A percentile compares a stretch with the other conserved stretches of the same genome.
Conservation (phyloP, 2,329 filamentous ascomycete genomes). For the Monosporascus ibericus region DNA sequence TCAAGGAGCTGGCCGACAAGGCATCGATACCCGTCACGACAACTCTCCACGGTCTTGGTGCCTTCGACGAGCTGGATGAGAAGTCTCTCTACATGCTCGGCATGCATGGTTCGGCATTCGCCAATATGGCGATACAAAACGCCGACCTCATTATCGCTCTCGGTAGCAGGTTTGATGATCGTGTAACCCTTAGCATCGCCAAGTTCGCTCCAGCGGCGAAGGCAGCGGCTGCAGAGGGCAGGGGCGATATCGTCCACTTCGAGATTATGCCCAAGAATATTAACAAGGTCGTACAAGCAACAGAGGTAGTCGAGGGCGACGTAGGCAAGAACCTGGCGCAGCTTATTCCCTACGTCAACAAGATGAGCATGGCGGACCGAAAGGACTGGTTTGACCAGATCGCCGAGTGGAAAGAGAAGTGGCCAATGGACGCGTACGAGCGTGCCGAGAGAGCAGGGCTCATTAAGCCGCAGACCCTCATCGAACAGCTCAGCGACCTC, state of each 20-base stretch:
- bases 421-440: conserved; percentile 80
- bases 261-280: conserved; percentile 99
- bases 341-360: conserved; percentile 67
- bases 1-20: conserved; percentile 87
- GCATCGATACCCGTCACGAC: conserved; percentile 90
- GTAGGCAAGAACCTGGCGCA: conserved; percentile 71
- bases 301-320: conserved; percentile 91
- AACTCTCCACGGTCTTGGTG: conserved; percentile 88
- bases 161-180: conserved; percentile 91
- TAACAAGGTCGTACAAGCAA: conserved; percentile 98
- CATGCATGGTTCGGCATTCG: conserved; percentile 96
- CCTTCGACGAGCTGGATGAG: conserved; percentile 85
- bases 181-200: conserved; percentile 73
- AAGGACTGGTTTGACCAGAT: conserved; percentile 89
- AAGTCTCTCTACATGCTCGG: conserved; percentile 98
- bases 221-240: conserved; percentile 73
- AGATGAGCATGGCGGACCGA: conserved; percentile 57
- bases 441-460: conserved; percentile 66
- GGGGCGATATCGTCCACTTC: conserved; percentile 94
- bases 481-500: conserved; percentile 82
- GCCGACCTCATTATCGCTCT: conserved; percentile 93
- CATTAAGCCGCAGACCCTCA: conserved; percentile 92
- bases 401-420: conserved; percentile 81
- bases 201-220: conserved; percentile 90
- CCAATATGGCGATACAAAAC: conserved; percentile 97